Base-by-base conservation (phyloP, 495 filamentous ascomycete species). In the Tuber borchii region DNA sequence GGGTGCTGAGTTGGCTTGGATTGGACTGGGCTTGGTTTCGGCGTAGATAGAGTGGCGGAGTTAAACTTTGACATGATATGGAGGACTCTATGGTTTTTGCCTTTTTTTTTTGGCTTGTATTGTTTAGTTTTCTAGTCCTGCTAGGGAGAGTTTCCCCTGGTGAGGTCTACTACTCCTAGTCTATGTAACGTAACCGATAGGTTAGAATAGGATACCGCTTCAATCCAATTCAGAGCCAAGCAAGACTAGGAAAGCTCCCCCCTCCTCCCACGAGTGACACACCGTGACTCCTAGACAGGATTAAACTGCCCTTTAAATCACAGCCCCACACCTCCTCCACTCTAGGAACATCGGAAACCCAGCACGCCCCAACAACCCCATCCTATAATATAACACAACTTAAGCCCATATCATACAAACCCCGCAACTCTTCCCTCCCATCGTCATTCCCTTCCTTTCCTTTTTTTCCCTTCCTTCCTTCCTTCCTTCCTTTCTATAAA, bases 31-130 rank as follows among this genome's bases (percentile, higher is more conserved):
- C 56, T 65, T n/a, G 56, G 56, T 65, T 31, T 65, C 16, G 56
- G 56, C 56, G 56, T 17, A 65, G 56, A 65, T 65, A 65, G 56
- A 65, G 56, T 17, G 56, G n/a, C 31, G 56, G 56, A 10, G 56
- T 65, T 65, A 31, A 31, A 65, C 56, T 65, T 65, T 65, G 26
- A 65, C 56, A 65, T 31, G 56, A 31, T 65, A 65, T 65, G 20
- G n/a, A 17, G 26, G 31, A 65, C 56, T 31, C 56, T 17, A 65
- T 26, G 20, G 16, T 31, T 65, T n/a, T 12, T 56, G 46, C 17
- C 20, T 48, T 9, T 20, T 43, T 20, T 43, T 43, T 43, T 42
- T 43, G 42, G 42, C 19, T 8, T 22, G 46, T 22, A 22, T 8
- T 22, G 46, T 48, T 22, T 12, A n/a, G 48, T 56, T 56, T 56